Conservation (phyloP, 129 eudicot species). For the Pseudognaphalium luteoalbum region DNA sequence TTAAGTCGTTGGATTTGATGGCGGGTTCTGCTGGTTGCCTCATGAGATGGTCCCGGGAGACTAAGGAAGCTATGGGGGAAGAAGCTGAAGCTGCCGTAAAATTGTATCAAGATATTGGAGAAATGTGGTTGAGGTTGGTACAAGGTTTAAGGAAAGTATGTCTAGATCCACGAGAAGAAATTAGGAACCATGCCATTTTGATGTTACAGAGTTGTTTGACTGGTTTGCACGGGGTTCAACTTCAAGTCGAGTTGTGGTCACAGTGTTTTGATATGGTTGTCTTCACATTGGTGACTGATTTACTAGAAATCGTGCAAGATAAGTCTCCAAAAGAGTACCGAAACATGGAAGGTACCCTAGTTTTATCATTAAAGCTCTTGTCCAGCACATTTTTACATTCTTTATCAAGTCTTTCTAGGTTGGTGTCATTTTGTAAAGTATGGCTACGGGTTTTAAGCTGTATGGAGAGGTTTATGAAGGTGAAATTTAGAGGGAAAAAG, state of each 20-base stretch:
- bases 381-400: constrained; percentile 49
- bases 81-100: constrained; percentile 45
- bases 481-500: constrained; percentile 18
- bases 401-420: constrained; percentile 40
- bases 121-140: constrained; percentile 75
- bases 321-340: constrained; percentile 59
- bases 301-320: constrained; percentile 55
- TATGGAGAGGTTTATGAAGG: constrained; percentile 59
- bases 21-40: constrained; percentile 56
- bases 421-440: constrained; percentile 49
- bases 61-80: constrained; percentile 51
- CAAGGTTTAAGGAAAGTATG: constrained; percentile 60
- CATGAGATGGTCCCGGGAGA: constrained; percentile 51
- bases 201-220: constrained; percentile 57
- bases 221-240: constrained; percentile 43
- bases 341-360: constrained; percentile 57
- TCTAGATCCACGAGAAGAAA: constrained; percentile 65
- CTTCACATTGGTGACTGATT: constrained; percentile 53
- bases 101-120: constrained; percentile 60
- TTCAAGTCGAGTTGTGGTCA: constrained; percentile 53
- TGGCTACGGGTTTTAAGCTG: constrained; percentile 62
- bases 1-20: constrained; percentile 64
- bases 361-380: constrained; percentile 53
- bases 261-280: constrained; percentile 66
- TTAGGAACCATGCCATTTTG: constrained; percentile 59